Evolutionary conservation across 139 green algal species (phyloP).

Genomic region (Chloropicon primus): DNA sequence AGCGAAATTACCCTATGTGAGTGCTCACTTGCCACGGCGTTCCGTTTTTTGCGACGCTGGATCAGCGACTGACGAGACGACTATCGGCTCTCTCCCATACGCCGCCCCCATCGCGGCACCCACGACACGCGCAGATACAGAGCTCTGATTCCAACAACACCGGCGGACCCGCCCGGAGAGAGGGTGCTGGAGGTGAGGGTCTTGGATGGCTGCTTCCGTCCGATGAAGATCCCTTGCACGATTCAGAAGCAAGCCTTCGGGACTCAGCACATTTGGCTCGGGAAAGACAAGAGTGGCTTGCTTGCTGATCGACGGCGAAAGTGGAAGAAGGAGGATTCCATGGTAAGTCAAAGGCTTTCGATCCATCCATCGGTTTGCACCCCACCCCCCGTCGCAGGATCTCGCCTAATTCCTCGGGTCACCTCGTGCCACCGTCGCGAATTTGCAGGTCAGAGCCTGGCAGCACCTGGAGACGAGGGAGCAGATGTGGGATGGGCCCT

Average conservation of each 20-base stretch:
- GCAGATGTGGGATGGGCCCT: conserved; percentile 18
- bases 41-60: too few relatives aligned
- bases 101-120: too few relatives aligned
- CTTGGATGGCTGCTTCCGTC: neutral
- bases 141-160: conserved; percentile 21
- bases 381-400: too few relatives aligned
- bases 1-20: neutral
- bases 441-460: neutral
- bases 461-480: conserved; percentile 5
- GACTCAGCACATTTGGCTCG: conserved; percentile 23
- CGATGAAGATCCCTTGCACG: neutral
- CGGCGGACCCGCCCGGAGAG: conserved; percentile 17
- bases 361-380: too few relatives aligned
- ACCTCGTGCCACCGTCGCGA: too few relatives aligned
- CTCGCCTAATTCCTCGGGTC: too few relatives aligned
- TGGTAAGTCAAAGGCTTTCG: too few relatives aligned
- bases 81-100: too few relatives aligned
- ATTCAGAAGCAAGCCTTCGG: conserved; percentile 15
- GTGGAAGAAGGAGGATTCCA: neutral
- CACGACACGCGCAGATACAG: too few relatives aligned
- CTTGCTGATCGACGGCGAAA: neutral
- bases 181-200: conserved; percentile 16
- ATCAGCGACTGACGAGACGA: too few relatives aligned
- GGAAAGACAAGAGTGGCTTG: conserved; percentile 12
- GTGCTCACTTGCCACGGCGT: too few relatives aligned